phyloP scores from a whole-genome alignment of 495 filamentous ascomycete species.

The Aeminium ludgeri region DNA sequence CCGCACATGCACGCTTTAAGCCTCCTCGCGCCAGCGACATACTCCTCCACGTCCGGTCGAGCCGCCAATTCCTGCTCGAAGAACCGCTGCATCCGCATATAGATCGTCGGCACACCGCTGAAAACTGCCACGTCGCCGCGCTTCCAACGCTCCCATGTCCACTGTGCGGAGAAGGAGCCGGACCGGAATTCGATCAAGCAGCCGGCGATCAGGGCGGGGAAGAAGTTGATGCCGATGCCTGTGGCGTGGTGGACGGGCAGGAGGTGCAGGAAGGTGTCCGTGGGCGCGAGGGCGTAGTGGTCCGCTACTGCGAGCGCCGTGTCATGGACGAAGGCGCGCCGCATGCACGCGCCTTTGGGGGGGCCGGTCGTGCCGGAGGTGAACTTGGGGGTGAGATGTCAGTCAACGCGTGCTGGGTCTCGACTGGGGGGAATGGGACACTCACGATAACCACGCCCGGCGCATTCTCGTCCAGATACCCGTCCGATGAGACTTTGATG shows the following conservation, averaged over 20 bases:
- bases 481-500: conserved; percentile 21
- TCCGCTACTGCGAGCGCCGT: conserved; percentile 22
- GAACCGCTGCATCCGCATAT: conserved; percentile 33
- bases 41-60: conserved; percentile 18
- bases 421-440: no score
- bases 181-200: conserved; percentile 32
- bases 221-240: conserved; percentile 31
- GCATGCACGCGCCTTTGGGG: conserved; percentile 27
- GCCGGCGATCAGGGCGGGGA: conserved; percentile 30
- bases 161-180: conserved; percentile 29
- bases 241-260: conserved; percentile 35
- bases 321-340: conserved; percentile 21
- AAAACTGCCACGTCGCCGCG: conserved; percentile 30
- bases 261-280: conserved; percentile 25
- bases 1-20: conserved; percentile 32
- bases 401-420: no score
- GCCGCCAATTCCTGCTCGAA: conserved; percentile 23
- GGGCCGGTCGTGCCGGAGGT: conserved; percentile 28
- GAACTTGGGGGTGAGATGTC: conserved; percentile 7
- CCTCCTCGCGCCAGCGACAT: conserved; percentile 26
- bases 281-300: conserved; percentile 18
- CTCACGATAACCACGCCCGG: conserved; percentile 21
- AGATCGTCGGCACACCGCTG: conserved; percentile 35
- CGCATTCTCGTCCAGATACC: conserved; percentile 20
- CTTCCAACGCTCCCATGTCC: conserved; percentile 36